These are phyloP conservation scores for Hypocrella siamensis DNA, from an alignment of 2,329 filamentous ascomycete genomes.

Conservation along the genomic window DNA sequence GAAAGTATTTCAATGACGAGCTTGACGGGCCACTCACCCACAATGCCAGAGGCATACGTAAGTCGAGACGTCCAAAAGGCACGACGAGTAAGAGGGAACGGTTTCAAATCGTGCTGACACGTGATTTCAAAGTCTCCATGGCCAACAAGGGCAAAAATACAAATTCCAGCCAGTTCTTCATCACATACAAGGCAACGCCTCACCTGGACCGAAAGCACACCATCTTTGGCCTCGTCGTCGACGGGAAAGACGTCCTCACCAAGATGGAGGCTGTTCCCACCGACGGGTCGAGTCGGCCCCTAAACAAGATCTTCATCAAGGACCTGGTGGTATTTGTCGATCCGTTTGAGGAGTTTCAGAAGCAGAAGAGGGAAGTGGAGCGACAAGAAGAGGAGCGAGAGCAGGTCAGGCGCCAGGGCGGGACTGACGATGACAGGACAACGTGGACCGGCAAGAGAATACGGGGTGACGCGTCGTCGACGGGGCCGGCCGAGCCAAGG, in stretches of 20 bases:
- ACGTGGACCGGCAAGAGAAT: slow-evolving; percentile 97
- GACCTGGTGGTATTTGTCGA: slow-evolving; percentile 81
- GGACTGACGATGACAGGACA: slow-evolving; percentile 71
- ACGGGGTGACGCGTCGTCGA: slow-evolving; percentile 46
- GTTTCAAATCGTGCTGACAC: too few relatives aligned
- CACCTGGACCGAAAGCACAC: slow-evolving; percentile 94
- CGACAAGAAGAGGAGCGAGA: slow-evolving; percentile 40
- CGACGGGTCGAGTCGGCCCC: slow-evolving; percentile 60
- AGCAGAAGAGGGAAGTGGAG: slow-evolving; percentile 53
- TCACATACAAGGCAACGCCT: slow-evolving; percentile 69
- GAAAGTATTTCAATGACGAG: slow-evolving; percentile 86
- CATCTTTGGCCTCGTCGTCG: slow-evolving; percentile 80
- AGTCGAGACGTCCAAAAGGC: slow-evolving; percentile 6
- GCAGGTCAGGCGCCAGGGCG: slow-evolving; percentile 47
- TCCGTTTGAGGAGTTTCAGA: slow-evolving; percentile 86
- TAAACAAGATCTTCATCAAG: slow-evolving; percentile 64
- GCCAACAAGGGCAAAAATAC: slow-evolving; percentile 98
- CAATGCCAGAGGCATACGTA: slow-evolving; percentile 52
- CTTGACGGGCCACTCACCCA: slow-evolving; percentile 83
- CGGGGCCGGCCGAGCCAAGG: slow-evolving; percentile 26
- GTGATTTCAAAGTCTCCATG: slow-evolving; percentile 46
- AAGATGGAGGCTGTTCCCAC: slow-evolving; percentile 65
- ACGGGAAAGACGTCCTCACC: slow-evolving; percentile 54
- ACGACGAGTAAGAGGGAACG: too few relatives aligned
- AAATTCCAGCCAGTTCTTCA: slow-evolving; percentile 90